Evolutionary conservation across 495 filamentous ascomycete species (phyloP), one percentile per base, ranked within the genome.

Genomic region (Glutinoglossum americanum): DNA sequence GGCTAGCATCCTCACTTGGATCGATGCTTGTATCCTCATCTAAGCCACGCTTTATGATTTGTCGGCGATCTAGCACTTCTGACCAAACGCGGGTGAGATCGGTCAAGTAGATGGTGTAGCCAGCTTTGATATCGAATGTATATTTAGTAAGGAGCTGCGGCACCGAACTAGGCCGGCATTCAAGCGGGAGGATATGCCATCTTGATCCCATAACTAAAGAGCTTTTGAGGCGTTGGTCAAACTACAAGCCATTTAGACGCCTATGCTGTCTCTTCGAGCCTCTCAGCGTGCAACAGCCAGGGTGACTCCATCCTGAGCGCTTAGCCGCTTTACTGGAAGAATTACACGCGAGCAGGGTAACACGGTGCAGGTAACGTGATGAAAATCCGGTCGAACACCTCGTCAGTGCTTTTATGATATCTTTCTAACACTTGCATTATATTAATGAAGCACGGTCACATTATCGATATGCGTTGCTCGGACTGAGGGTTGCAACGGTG

Each of bases 61-160:
- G 73, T 51, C 68, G 67, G 30, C 77, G 74, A 39, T 80, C 72
- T 33, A 94, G 69, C 19, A 64, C 70, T 70, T 95, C 89, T 3
- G 73, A 73, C 92, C 92, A 98, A n/a, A 96, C 68, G 59, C 80
- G 74, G 64, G 80, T 83, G 19, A 97, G 76, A 67, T 98, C 92
- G 3, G 90, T 92, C 30, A 96, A 65, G 58, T 80, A 76, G 39
- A 96, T 62, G 10, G 72, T 76, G 70, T 96, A 98, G 44, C 78
- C 77, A 30, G 19, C 17, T 23, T 51, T 51, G 47, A 25, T 25
- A 13, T 51, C 47, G 26, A 51, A 23, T 6, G 47, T 11, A n/a
- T 25, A 51, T 3, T 51, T 51, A 15, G 26, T n/a, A 28, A 51
- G 47, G 26, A 51, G 47, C 7, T 28, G 26, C n/a, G 47, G 47